Conservation (phyloP, 116 monocot species). For the Papilionanthe hybrid region DNA sequence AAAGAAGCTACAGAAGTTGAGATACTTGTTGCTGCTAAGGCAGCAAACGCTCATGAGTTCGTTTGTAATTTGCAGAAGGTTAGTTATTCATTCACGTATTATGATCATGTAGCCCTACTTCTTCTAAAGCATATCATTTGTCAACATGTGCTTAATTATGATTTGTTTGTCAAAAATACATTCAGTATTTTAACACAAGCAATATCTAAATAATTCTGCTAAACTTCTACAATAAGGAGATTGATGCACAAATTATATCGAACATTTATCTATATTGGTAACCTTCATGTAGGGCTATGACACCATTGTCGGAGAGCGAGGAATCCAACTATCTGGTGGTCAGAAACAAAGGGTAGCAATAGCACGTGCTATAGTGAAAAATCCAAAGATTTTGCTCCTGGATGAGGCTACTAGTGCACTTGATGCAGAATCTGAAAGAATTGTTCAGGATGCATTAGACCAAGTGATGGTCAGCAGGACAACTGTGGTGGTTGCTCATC, state of each 20-base stretch:
- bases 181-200: background rate
- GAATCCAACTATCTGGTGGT: conserved; percentile 13
- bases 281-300: background rate
- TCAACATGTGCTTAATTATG: background rate
- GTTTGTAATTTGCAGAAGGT: conserved; percentile 46
- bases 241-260: background rate
- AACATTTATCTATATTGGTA: background rate
- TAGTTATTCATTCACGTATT: background rate
- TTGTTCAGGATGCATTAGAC: conserved; percentile 13
- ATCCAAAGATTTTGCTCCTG: conserved; percentile 11
- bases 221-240: background rate
- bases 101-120: too few relatives aligned
- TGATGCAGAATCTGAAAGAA: conserved; percentile 17
- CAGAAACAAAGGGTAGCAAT: conserved; percentile 16
- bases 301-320: conserved; percentile 7
- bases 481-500: conserved; percentile 17
- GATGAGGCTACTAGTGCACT: conserved; percentile 19
- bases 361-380: conserved; percentile 7
- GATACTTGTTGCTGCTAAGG: conserved; percentile 41
- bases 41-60: conserved; percentile 61
- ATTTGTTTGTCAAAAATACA: background rate
- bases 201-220: background rate
- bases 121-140: background rate
- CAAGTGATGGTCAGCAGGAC: conserved; percentile 16
- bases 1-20: conserved; percentile 49